Conservation (phyloP, 495 filamentous ascomycete species). For the Xylona heveae region DNA sequence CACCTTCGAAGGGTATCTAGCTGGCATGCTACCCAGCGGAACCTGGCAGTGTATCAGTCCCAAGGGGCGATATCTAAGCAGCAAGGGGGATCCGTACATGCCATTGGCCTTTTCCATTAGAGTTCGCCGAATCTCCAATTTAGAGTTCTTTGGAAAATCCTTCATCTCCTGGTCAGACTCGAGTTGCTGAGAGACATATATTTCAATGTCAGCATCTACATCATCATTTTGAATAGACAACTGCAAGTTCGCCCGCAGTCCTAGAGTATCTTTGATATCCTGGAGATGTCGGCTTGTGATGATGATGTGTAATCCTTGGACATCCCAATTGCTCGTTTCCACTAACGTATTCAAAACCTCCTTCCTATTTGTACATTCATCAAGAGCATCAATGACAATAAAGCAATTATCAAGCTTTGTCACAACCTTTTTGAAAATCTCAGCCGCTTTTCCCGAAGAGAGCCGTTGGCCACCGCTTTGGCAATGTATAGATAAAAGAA, state of each 20-base stretch:
- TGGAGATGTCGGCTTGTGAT: conserved; percentile 9
- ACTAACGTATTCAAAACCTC: conserved; percentile 4
- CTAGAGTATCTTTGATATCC: conserved; percentile 6
- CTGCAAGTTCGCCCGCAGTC: neutral
- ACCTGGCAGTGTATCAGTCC: conserved; percentile 5
- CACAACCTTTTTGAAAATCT: conserved; percentile 4
- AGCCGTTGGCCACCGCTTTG: neutral
- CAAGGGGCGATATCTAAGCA: neutral
- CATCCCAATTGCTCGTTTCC: conserved; percentile 1
- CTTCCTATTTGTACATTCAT: conserved; percentile 9
- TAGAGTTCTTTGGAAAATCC: neutral
- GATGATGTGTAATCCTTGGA: conserved; percentile 6
- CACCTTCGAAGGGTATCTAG: conserved; percentile 7
- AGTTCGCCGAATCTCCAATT: conserved; percentile 6
- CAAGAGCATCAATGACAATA: conserved; percentile 11
- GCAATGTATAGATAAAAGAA: neutral
- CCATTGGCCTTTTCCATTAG: conserved; percentile 8
- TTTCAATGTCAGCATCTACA: conserved; percentile 8
- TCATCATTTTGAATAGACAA: conserved; percentile 2
- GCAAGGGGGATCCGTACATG: conserved; percentile 6
- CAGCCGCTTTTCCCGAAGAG: conserved; percentile 3
- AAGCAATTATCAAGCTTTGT: conserved; percentile 2
- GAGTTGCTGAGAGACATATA: conserved; percentile 7
- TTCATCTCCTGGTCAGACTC: conserved; percentile 5
- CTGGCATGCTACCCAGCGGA: conserved; percentile 11